Evolutionary conservation across 2,329 filamentous ascomycete species (phyloP), one percentile per base, ranked within the genome.

Genomic region (Pseudogymnoascus sp.): DNA sequence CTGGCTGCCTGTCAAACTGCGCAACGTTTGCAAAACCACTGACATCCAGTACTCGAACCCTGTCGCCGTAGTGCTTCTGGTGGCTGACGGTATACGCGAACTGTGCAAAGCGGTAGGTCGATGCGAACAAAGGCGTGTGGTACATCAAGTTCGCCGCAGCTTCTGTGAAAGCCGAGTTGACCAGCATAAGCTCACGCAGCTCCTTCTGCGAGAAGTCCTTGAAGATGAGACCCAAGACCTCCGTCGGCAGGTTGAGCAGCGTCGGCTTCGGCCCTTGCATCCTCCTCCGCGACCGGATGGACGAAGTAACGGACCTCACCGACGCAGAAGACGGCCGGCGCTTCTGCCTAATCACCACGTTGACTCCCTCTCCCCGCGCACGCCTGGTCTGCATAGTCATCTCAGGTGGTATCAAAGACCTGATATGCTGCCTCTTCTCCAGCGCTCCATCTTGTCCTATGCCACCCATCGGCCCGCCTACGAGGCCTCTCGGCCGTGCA

Each of bases 91-190:
- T 65, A 17, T 62, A 61, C n/a, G 62, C 58, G 41, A 69, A 68
- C 61, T 69, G 68, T 0, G 66, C 67, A 35, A 65, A 66, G 21
- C 67, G 66, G 57, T 69, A 69, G 10, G 68, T 68, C 10, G 64
- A 65, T 8, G 62, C 62, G 47, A 69, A 69, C 10, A 60, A 6
- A 0, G 68, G 67, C 2, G 47, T n/a, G 7, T 36, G 35, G 29
- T 69, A 69, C 9, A 69, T 50, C 58, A 63, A 58, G 9, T 44
- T 44, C 11, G 63, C 63, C 15, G 67, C 65, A 10, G 62, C 41
- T 47, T 67, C 66, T 11, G 58, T 37, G 4, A 67, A 41, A n/a
- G 63, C 64, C 6, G 62, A 54, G 54, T 63, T 63, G 4, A 65
- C 60, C 17, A 66, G 60, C 44, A 67, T 64, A 4, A 69, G 50